A percentile compares a stretch with the other conserved stretches of the same genome.
phyloP scores from a whole-genome alignment of 2,329 filamentous ascomycete genomes.

The Cercospora berteroae region DNA sequence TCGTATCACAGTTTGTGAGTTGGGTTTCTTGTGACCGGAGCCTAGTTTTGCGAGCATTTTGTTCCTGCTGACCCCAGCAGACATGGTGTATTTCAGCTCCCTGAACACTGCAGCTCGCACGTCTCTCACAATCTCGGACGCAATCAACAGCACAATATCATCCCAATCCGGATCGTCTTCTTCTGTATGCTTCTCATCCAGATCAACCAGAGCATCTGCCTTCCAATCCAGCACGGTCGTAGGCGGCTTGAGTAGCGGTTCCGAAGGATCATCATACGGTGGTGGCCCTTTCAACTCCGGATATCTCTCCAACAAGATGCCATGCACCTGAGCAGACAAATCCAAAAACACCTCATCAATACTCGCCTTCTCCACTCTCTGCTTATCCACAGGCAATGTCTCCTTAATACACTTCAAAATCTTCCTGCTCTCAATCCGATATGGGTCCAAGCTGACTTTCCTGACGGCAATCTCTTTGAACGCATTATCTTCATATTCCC shows the following conservation, averaged over 20 bases:
- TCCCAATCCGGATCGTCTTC: conserved; percentile 91
- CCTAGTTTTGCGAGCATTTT: conserved; percentile 96
- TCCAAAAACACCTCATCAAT: conserved; percentile 97
- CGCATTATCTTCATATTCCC: conserved; percentile 85
- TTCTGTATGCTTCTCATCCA: conserved; percentile 67
- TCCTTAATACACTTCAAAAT: conserved; percentile 80
- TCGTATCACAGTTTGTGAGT: conserved; percentile 89
- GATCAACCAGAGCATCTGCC: conserved; percentile 54
- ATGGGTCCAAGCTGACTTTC: conserved; percentile 93
- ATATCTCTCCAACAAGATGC: conserved; percentile 70
- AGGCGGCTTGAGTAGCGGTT: conserved; percentile 69
- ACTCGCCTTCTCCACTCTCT: conserved; percentile 86
- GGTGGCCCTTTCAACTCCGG: conserved; percentile 66
- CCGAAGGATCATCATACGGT: conserved; percentile 68
- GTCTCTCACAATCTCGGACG: conserved; percentile 80
- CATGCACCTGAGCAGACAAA: conserved; percentile 79
- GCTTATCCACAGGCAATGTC: conserved; percentile 60
- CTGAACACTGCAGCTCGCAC: conserved; percentile 68
- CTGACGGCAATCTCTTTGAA: conserved; percentile 76
- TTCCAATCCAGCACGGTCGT: conserved; percentile 78
- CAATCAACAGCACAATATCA: conserved; percentile 81
- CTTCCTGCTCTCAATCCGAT: conserved; percentile 77
- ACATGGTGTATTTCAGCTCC: conserved; percentile 82
- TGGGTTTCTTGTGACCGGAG: conserved; percentile 87
- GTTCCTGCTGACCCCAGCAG: conserved; percentile 82